Conservation (phyloP, 129 eudicot species). For the Ambrosia trifida region DNA sequence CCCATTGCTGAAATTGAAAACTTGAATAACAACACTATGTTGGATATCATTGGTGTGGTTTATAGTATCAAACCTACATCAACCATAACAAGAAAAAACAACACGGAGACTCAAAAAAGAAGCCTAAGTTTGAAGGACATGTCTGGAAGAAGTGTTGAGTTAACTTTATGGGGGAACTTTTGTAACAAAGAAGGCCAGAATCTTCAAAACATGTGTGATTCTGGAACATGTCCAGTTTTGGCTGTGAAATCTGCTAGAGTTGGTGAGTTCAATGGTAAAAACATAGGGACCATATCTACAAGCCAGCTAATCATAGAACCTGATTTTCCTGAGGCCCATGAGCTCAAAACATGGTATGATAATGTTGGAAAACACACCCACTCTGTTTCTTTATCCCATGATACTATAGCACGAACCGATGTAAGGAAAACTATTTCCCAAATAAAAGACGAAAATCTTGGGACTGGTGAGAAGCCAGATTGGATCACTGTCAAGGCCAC, state of each 20-base stretch:
- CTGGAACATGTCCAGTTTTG: conserved; percentile 70
- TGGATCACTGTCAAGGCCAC: conserved; percentile 68
- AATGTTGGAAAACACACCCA: conserved; percentile 55
- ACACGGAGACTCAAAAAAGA: conserved; percentile 73
- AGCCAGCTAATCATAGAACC: conserved; percentile 76
- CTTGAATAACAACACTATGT: conserved; percentile 51
- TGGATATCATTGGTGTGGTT: too few species aligned
- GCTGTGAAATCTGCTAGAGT: conserved; percentile 78
- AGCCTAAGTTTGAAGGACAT: conserved; percentile 65
- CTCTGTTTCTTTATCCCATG: conserved; percentile 60
- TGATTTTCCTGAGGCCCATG: conserved; percentile 73
- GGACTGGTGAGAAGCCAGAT: conserved; percentile 90
- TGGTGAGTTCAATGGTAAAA: conserved; percentile 69
- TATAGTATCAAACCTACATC: conserved; percentile 56
- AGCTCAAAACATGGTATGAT: conserved; percentile 65
- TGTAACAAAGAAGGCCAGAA: conserved; percentile 81
- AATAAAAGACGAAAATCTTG: conserved; percentile 86
- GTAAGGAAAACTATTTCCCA: conserved; percentile 72
- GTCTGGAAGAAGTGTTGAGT: conserved; percentile 88
- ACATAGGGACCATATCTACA: conserved; percentile 67
- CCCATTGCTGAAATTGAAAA: conserved; percentile 70
- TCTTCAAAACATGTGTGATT: conserved; percentile 66
- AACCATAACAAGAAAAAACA: conserved; percentile 64
- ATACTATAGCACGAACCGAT: conserved; percentile 42
- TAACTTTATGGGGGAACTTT: conserved; percentile 92